Base-by-base conservation (phyloP, 2,329 filamentous ascomycete genomes). In the Claviceps arundinis region DNA sequence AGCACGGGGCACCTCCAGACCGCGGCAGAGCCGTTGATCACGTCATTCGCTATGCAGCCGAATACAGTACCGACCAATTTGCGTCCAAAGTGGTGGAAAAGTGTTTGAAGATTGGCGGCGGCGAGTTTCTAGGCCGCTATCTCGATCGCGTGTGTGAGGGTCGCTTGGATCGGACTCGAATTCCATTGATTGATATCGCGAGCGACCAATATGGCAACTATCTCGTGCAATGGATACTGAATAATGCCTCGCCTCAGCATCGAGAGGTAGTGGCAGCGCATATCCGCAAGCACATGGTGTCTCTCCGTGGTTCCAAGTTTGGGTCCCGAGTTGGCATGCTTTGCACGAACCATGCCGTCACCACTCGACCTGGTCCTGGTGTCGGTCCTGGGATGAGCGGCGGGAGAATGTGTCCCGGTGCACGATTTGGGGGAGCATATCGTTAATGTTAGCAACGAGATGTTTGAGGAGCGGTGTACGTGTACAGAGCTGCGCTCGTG, bases 201-300 rank as follows among this genome's bases (percentile, higher is more conserved):
- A 94, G 93, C 63, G 94, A 98, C 66, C 94, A 98, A 68, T 98
- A 97, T 64, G 93, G 93, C 61, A 98, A 98, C 71, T 98, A 98
- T 64, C 78, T 98, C 57, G 87, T 98, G 57, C 93, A 98, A 69
- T 95, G 94, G 80, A 93, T 98, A 63, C 76, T 98, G 63, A 90
- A 89, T 60, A 87, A 96, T 65, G 85, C 89, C 55, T 82, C 84
- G 53, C 75, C 85, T 51, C 89, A 94, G 66, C 93, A 97, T 66
- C 87, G 89, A 54, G 94, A 98, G 65, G 75, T 95, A 58, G 93
- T 98, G 58, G 89, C 90, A 47, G 84, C 83, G 52, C 93, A 98
- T 65, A 95, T 98, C 61, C 86, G 89, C 61, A 97, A 97, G 78
- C 93, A 98, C 69, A 98, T 98, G 93, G 93, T 98, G 8, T 98